Conservation (phyloP, 2,329 filamentous ascomycete species). For the Paecilomyces dactylethromorphus region DNA sequence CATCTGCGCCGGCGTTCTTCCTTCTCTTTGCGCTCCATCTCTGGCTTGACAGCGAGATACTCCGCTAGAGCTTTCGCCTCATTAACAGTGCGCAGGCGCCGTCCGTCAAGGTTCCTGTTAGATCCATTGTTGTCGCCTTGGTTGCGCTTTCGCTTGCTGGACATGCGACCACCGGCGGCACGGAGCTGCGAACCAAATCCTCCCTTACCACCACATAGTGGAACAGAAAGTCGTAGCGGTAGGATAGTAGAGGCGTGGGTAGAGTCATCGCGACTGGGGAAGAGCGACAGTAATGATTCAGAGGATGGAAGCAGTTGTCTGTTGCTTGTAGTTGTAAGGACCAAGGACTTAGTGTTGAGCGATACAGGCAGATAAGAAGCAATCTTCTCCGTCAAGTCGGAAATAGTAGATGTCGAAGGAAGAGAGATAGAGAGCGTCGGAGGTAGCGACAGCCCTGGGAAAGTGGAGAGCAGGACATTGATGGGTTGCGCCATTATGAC, state of each 20-base stretch:
- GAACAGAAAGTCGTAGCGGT: slow-evolving; percentile 71
- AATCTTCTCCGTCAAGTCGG: slow-evolving; percentile 60
- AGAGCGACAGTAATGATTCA: slow-evolving; percentile 54
- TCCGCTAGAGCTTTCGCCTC: slow-evolving; percentile 94
- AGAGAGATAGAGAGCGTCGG: slow-evolving; percentile 76
- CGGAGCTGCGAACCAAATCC: slow-evolving; percentile 96
- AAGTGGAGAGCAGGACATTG: slow-evolving; percentile 79
- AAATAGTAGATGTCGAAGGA: slow-evolving; percentile 56
- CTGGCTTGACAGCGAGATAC: slow-evolving; percentile 89
- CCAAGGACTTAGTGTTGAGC: slow-evolving; percentile 52
- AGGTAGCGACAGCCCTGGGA: slow-evolving; percentile 75
- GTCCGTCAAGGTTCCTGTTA: slow-evolving; percentile 86
- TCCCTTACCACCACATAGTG: slow-evolving; percentile 87
- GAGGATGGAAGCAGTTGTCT: slow-evolving; percentile 56
- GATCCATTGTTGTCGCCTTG: slow-evolving; percentile 80
- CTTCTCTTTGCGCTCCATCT: slow-evolving; percentile 93
- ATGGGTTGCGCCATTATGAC: slow-evolving; percentile 55
- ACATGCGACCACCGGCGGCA: slow-evolving; percentile 96
- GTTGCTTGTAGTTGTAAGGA: slow-evolving; percentile 77
- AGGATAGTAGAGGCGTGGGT: slow-evolving; percentile 60
- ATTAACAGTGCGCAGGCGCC: slow-evolving; percentile 81
- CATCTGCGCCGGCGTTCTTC: slow-evolving; percentile 74
- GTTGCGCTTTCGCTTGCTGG: slow-evolving; percentile 80
- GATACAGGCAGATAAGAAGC: slow-evolving; percentile 53
- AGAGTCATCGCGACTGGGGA: slow-evolving; percentile 39